Evolutionary conservation across 352 stramenopile genomes (phyloP).

Genomic region (Phytophthora parvispora): DNA sequence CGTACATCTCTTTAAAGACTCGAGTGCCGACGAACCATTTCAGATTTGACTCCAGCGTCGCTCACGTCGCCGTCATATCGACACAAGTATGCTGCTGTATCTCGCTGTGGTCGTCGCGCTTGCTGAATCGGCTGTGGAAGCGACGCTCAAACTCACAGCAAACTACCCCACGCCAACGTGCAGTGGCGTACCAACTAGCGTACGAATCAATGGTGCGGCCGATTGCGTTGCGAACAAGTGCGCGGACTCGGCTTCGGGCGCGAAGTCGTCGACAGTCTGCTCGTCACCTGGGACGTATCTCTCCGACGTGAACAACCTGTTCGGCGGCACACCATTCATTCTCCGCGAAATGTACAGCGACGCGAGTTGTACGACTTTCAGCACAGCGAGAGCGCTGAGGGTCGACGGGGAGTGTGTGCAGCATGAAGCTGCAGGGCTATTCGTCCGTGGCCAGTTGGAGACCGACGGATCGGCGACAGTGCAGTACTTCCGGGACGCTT

Average conservation of each 20-base stretch:
- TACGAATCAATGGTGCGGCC: not conserved
- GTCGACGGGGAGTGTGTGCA: not conserved
- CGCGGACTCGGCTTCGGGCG: not conserved
- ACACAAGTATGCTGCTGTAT: not conserved
- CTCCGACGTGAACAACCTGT: not conserved
- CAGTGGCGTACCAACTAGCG: not conserved
- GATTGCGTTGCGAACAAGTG: not conserved
- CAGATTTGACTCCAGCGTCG: not conserved
- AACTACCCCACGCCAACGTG: not conserved
- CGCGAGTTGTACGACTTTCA: not conserved
- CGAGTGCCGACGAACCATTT: too few relatives aligned
- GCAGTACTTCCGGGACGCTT: not conserved
- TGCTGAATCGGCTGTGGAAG: not conserved
- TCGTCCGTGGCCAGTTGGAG: not conserved
- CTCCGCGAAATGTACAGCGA: not conserved
- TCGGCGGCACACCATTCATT: not conserved
- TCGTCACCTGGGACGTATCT: not conserved
- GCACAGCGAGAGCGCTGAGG: not conserved
- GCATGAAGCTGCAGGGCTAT: not conserved
- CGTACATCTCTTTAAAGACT: too few relatives aligned
- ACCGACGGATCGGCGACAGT: not conserved
- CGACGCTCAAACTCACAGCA: not conserved
- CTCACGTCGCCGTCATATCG: not conserved
- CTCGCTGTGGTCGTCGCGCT: not conserved
- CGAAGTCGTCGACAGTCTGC: not conserved